Percentiles rank a stretch among this genome's conserved stretches.
Conservation (phyloP, 2,329 filamentous ascomycete species). For the Chrysosporium keratinophilum region DNA sequence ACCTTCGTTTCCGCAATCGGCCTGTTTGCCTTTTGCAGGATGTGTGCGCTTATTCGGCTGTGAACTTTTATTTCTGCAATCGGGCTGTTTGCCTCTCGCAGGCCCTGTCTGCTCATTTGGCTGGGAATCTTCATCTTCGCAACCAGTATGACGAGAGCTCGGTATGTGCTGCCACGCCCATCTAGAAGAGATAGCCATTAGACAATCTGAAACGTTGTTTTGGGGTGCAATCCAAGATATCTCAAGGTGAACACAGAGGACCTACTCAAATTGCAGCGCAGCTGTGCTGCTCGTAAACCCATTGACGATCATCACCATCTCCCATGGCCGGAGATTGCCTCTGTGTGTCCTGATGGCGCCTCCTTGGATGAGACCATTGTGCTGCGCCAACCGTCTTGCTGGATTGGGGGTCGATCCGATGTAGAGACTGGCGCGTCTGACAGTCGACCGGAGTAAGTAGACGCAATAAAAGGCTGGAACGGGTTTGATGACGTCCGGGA, state of each 20-base stretch:
- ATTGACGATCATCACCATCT: constrained; percentile 75
- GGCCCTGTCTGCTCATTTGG: constrained; percentile 26
- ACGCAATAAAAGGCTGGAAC: constrained; percentile 89
- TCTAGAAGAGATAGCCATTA: constrained; percentile 36
- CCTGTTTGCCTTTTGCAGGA: constrained; percentile 47
- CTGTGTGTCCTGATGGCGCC: constrained; percentile 69
- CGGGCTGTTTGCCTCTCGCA: constrained; percentile 31
- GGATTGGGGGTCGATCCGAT: constrained; percentile 89
- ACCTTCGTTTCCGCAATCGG: constrained; percentile 47
- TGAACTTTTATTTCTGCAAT: constrained; percentile 30
- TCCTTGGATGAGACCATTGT: constrained; percentile 75
- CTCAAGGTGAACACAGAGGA: constrained; percentile 17
- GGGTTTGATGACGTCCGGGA: constrained; percentile 29
- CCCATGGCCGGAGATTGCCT: constrained; percentile 66
- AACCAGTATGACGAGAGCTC: constrained; percentile 64
- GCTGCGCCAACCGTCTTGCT: constrained; percentile 70
- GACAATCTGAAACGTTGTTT: background rate
- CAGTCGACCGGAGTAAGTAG: constrained; percentile 78
- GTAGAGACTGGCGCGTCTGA: constrained; percentile 61
- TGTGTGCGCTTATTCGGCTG: constrained; percentile 25
- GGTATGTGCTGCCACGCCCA: constrained; percentile 90
- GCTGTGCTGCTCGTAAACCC: constrained; percentile 81
- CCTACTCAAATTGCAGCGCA: constrained; percentile 87
- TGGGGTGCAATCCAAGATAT: too few relatives aligned
- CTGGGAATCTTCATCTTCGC: constrained; percentile 37